Conservation (phyloP, 192 early-diverging fungal species). For the Coemansia sp. region DNA sequence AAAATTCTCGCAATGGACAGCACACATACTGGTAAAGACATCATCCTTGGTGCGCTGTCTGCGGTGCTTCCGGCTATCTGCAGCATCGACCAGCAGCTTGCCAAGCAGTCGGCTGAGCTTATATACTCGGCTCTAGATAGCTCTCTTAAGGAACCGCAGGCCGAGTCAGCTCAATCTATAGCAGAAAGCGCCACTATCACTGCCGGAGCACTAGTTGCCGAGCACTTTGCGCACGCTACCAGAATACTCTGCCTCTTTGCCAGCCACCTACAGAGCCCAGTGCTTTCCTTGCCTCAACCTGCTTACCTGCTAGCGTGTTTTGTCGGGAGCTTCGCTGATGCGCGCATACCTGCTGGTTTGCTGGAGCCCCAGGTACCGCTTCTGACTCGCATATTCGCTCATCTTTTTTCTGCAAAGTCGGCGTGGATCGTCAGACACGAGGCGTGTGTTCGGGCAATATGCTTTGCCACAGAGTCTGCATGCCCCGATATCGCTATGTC, state of each 20-base stretch:
- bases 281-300: neutral
- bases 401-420: neutral
- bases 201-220: neutral
- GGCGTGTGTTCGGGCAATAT: constrained; percentile 7
- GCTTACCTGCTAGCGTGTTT: constrained; percentile 10
- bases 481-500: constrained; percentile 7
- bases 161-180: neutral
- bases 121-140: no score
- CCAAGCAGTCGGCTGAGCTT: no score
- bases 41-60: no score
- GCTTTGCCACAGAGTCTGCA: constrained; percentile 17
- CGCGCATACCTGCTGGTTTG: neutral
- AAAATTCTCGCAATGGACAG: no score
- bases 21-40: no score
- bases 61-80: neutral
- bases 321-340: constrained; percentile 15
- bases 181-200: neutral
- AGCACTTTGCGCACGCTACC: neutral
- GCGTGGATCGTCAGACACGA: constrained; percentile 25
- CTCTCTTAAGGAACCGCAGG: no score
- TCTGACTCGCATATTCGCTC: constrained; percentile 9
- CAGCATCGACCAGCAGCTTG: neutral
- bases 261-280: constrained; percentile 1
- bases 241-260: constrained; percentile 11
- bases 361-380: neutral